Conservation (phyloP, 73 alveolate species). For the Paramecium caudatum region DNA sequence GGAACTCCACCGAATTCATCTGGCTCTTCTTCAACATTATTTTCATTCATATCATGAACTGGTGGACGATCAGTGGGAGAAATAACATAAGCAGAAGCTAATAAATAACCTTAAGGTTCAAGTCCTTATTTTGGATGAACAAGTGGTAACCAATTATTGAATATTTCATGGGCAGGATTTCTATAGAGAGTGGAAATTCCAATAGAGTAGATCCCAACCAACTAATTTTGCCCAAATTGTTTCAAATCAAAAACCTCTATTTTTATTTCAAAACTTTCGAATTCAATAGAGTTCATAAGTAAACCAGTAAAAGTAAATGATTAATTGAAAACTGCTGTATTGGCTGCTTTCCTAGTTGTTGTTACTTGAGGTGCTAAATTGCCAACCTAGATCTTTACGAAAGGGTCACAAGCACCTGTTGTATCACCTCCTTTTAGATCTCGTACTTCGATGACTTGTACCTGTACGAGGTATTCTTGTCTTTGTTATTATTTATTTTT, state of each 20-base stretch:
- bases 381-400: slow-evolving; percentile 88
- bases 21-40: slow-evolving; percentile 88
- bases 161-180: slow-evolving; percentile 92
- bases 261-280: slow-evolving; percentile 91
- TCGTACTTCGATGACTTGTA: slow-evolving; percentile 93
- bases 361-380: slow-evolving; percentile 90
- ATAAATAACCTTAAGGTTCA: slow-evolving; percentile 90
- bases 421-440: slow-evolving; percentile 89
- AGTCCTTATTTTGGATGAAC: slow-evolving; percentile 87
- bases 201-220: slow-evolving; percentile 88
- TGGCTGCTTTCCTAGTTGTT: slow-evolving; percentile 80
- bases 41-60: slow-evolving; percentile 91
- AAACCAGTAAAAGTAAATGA: slow-evolving; percentile 92
- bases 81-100: slow-evolving; percentile 88
- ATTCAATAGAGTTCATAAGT: slow-evolving; percentile 84
- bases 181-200: slow-evolving; percentile 94
- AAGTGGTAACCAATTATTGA: slow-evolving; percentile 90
- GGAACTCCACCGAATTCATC: slow-evolving; percentile 85
- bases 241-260: slow-evolving; percentile 90
- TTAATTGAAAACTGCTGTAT: slow-evolving; percentile 91
- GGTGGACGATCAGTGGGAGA: slow-evolving; percentile 97
- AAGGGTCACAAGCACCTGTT: slow-evolving; percentile 95
- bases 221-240: slow-evolving; percentile 83
- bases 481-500: slow-evolving; percentile 30
- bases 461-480: slow-evolving; percentile 71